A percentile compares a stretch with the other conserved stretches of the same genome.
Conservation (phyloP, 257 asterid genomes). For the Solanum lycopersicoides region DNA sequence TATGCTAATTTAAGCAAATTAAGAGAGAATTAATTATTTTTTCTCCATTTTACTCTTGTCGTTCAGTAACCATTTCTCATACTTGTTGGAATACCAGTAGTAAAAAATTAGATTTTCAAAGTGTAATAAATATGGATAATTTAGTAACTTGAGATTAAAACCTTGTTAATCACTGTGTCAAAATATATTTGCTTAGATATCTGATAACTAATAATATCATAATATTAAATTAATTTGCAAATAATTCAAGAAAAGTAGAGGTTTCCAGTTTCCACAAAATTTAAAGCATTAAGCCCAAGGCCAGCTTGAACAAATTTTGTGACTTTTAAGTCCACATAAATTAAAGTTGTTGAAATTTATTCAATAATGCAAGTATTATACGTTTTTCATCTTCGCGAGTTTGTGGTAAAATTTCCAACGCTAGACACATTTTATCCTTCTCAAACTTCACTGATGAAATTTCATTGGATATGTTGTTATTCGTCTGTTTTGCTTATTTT, state of each 20-base stretch:
- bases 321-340: neutral
- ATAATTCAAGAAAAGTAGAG: too few relatives aligned
- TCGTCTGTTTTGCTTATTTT: neutral
- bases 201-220: neutral
- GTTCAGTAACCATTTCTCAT: neutral
- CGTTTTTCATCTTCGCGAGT: too few relatives aligned
- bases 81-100: neutral
- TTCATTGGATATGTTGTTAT: neutral
- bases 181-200: neutral
- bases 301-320: neutral
- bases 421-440: rapidly evolving
- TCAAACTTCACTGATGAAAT: rapidly evolving
- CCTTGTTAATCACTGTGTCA: neutral
- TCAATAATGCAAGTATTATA: neutral
- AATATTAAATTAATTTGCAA: too few relatives aligned
- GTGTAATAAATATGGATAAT: neutral
- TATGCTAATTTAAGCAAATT: neutral
- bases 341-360: neutral
- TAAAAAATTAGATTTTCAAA: too few relatives aligned
- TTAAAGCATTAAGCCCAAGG: neutral
- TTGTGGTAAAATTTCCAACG: neutral
- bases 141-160: neutral
- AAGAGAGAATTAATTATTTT: neutral
- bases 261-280: too few relatives aligned
- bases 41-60: neutral